A percentile compares a stretch with the other conserved stretches of the same genome.
phyloP scores from a whole-genome alignment of 139 green algal genomes.

The Tetratostichococcus sp. region DNA sequence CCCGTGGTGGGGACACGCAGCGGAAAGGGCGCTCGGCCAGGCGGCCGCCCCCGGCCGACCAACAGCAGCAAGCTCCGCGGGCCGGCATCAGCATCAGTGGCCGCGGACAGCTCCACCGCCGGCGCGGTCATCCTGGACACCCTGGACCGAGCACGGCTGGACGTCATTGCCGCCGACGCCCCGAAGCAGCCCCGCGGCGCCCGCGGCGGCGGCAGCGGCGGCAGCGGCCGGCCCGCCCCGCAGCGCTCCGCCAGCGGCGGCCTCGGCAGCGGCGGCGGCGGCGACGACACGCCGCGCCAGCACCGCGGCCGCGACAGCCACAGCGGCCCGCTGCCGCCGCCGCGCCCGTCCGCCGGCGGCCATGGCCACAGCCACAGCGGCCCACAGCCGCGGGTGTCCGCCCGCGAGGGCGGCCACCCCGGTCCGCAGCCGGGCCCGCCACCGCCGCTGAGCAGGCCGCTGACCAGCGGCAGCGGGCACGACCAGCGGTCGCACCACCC shows the following conservation, averaged over 20 bases:
- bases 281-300: no score
- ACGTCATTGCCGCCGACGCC: not conserved
- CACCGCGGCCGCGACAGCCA: not conserved
- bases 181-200: no score
- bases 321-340: not conserved
- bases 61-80: not conserved
- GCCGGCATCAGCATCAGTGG: not conserved
- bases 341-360: no score
- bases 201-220: no score
- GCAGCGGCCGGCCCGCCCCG: no score
- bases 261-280: not conserved
- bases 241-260: no score
- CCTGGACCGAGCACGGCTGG: not conserved
- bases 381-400: not conserved
- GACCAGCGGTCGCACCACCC: not conserved
- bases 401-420: not conserved
- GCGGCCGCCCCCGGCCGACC: no score
- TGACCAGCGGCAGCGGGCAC: not conserved
- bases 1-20: not conserved
- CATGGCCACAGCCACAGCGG: conserved; percentile 1
- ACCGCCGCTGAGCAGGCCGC: no score
- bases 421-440: not conserved
- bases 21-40: not conserved
- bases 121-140: not conserved
- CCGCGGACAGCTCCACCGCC: not conserved